phyloP scores from a whole-genome alignment of 1,284 basidiomycete species.

The Jaminaea rosea region DNA sequence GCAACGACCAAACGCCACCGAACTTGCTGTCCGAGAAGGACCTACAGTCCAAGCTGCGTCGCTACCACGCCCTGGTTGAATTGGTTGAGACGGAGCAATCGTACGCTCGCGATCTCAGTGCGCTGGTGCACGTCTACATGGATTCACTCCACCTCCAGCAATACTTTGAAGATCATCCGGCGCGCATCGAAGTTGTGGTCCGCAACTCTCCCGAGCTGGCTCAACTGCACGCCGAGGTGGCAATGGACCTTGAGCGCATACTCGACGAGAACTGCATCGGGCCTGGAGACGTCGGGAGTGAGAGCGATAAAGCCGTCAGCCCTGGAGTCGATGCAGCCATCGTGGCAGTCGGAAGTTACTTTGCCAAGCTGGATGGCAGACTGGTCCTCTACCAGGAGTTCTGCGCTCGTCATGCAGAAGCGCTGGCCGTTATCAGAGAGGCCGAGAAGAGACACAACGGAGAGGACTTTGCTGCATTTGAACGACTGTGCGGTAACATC shows the following conservation, averaged over 20 bases:
- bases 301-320: slow-evolving; percentile 5
- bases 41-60: slow-evolving; percentile 14
- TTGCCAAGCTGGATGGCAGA: slow-evolving; percentile 16
- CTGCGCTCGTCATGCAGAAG: slow-evolving; percentile 42
- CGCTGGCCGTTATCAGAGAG: slow-evolving; percentile 35
- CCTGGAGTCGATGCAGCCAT: slow-evolving; percentile 4
- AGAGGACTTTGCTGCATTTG: slow-evolving; percentile 39
- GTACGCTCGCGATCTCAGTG: slow-evolving; percentile 40
- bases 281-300: not conserved
- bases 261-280: slow-evolving; percentile 21
- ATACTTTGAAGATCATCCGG: slow-evolving; percentile 33
- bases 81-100: slow-evolving; percentile 42
- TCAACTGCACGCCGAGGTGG: slow-evolving; percentile 28
- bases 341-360: not conserved
- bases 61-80: slow-evolving; percentile 37
- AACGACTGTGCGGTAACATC: slow-evolving; percentile 33
- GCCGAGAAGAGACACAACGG: slow-evolving; percentile 32
- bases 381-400: slow-evolving; percentile 32
- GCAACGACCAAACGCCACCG: not conserved
- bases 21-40: not conserved
- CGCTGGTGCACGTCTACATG: slow-evolving; percentile 41
- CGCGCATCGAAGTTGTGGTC: slow-evolving; percentile 28
- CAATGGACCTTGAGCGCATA: slow-evolving; percentile 24
- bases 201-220: slow-evolving; percentile 37
- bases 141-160: slow-evolving; percentile 34